phyloP scores from a whole-genome alignment of 805 yeast species.

The Maudiozyma serrabonitensis region DNA sequence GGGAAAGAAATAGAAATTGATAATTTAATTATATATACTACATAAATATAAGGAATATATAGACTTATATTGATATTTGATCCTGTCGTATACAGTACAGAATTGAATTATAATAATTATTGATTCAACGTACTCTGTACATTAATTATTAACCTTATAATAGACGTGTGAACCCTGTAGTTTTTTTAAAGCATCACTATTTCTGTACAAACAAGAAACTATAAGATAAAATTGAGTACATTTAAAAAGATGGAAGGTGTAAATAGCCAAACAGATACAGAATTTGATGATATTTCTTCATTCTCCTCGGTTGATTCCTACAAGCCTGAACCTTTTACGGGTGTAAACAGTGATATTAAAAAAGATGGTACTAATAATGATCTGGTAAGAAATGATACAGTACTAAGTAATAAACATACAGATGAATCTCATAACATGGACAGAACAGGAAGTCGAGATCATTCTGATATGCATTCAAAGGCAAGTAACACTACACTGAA shows the following conservation, averaged over 20 bases:
- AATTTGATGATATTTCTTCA: slow-evolving; percentile 22
- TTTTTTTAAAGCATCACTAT: too few species aligned
- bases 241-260: neutral
- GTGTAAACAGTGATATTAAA: neutral
- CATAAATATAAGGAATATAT: too few species aligned
- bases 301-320: slow-evolving; percentile 22
- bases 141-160: too few species aligned
- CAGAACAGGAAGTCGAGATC: neutral
- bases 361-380: neutral
- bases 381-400: slow-evolving; percentile 4
- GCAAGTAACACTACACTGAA: slow-evolving; percentile 8
- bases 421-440: neutral
- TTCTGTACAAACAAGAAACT: too few species aligned
- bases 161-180: too few species aligned
- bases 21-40: too few species aligned
- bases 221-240: neutral
- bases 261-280: slow-evolving; percentile 8
- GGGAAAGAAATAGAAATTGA: too few species aligned
- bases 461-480: slow-evolving; percentile 9
- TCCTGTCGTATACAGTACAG: too few species aligned
- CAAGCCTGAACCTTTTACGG: slow-evolving; percentile 17
- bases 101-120: too few species aligned
- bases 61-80: too few species aligned
- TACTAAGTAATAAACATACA: neutral
- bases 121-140: too few species aligned